phyloP scores from a whole-genome alignment of 2,329 filamentous ascomycete species.

The Talaromyces sp. region DNA sequence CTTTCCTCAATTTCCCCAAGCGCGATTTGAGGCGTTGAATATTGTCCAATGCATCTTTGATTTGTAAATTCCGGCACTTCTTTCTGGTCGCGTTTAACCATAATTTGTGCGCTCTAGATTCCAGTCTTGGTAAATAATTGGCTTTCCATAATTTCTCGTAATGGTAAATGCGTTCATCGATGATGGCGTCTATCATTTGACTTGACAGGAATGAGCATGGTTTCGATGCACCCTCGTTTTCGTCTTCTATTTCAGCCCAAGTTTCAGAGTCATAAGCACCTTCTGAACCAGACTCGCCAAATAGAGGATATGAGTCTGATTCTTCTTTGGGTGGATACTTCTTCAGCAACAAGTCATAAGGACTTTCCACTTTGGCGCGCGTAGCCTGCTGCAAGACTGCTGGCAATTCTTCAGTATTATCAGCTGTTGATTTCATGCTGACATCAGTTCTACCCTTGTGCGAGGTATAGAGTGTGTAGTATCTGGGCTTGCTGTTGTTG shows the following conservation, averaged over 20 bases:
- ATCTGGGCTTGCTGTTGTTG: conserved; percentile 19
- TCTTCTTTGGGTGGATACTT: conserved; percentile 42
- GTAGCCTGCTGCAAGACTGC: not conserved
- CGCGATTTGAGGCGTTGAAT: conserved; percentile 49
- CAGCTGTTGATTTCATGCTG: conserved; percentile 27
- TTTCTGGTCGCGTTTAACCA: conserved; percentile 56
- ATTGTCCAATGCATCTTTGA: conserved; percentile 44
- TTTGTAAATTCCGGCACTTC: conserved; percentile 39
- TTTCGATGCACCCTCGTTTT: conserved; percentile 29
- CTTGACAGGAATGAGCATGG: conserved; percentile 35
- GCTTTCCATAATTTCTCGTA: conserved; percentile 57
- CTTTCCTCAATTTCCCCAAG: conserved; percentile 54
- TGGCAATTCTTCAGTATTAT: conserved; percentile 25
- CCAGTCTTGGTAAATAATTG: conserved; percentile 55
- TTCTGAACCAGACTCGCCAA: conserved; percentile 55
- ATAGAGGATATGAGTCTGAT: conserved; percentile 49
- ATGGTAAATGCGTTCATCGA: conserved; percentile 54
- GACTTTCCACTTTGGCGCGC: conserved; percentile 18
- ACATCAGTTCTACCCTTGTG: conserved; percentile 25
- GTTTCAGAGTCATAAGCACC: conserved; percentile 59
- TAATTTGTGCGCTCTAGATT: conserved; percentile 56
- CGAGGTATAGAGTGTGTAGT: conserved; percentile 32
- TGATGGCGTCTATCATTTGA: conserved; percentile 50
- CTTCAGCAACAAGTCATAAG: conserved; percentile 37
- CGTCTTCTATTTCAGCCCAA: conserved; percentile 60